These are phyloP conservation scores for Trypanosoma theileri DNA, from an alignment of 208 protist genomes.

Conservation along the genomic window DNA sequence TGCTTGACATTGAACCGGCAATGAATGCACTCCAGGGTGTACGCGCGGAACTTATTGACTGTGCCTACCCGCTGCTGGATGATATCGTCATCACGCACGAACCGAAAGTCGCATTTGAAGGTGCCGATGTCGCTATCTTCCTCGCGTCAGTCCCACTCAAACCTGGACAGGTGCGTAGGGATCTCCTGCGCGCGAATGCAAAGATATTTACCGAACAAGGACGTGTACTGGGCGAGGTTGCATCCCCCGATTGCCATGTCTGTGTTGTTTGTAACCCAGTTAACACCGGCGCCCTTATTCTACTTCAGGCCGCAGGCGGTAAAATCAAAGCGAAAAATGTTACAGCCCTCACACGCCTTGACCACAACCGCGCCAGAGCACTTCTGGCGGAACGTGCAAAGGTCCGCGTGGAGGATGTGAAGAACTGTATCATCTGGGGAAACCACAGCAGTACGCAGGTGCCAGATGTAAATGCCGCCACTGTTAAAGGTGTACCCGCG, in stretches of 20 bases:
- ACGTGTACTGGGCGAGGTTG: slow-evolving; percentile 84
- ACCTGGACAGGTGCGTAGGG: slow-evolving; percentile 95
- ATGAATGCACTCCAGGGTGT: slow-evolving; percentile 83
- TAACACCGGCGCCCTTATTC: slow-evolving; percentile 97
- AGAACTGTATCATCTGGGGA: slow-evolving; percentile 95
- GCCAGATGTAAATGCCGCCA: slow-evolving; percentile 89
- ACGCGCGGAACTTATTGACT: slow-evolving; percentile 93
- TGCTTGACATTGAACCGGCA: slow-evolving; percentile 88
- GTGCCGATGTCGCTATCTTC: slow-evolving; percentile 80
- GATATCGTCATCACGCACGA: slow-evolving; percentile 75
- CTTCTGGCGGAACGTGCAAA: slow-evolving; percentile 78
- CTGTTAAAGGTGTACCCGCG: slow-evolving; percentile 53
- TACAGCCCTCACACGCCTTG: slow-evolving; percentile 95
- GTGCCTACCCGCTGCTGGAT: slow-evolving; percentile 89
- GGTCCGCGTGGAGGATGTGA: slow-evolving; percentile 66
- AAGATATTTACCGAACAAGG: slow-evolving; percentile 96
- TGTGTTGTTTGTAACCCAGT: slow-evolving; percentile 97
- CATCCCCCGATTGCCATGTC: slow-evolving; percentile 72
- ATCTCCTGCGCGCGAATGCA: slow-evolving; percentile 94
- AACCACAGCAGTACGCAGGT: slow-evolving; percentile 95
- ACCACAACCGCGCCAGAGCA: slow-evolving; percentile 95
- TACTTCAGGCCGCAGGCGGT: slow-evolving; percentile 70
- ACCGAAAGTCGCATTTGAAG: slow-evolving; percentile 78
- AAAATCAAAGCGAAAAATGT: slow-evolving; percentile 90
- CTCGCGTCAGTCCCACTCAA: slow-evolving; percentile 89